Conservation (phyloP, 2,329 filamentous ascomycete species). For the Lecanicillium sp. region DNA sequence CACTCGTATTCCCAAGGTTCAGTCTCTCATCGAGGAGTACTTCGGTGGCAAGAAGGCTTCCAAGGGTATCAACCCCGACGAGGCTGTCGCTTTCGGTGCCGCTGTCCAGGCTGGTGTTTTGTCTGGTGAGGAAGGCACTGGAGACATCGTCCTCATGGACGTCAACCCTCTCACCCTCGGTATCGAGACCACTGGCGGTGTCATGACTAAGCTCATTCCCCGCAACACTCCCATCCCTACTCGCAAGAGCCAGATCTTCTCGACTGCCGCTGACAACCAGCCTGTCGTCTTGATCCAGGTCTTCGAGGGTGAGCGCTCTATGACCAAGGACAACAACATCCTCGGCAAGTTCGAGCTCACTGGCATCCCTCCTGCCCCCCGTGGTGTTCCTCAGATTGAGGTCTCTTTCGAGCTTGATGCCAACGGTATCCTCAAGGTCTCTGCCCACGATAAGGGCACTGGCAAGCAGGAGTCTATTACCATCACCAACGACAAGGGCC, state of each 20-base stretch:
- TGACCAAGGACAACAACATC: conserved; percentile 96
- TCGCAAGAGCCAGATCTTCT: conserved; percentile 97
- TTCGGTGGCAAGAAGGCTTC: conserved; percentile 93
- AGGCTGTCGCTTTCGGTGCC: conserved; percentile 96
- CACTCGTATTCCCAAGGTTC: conserved; percentile 98
- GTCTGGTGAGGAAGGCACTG: conserved; percentile 75
- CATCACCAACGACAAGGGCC: conserved; percentile 99
- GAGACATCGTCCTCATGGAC: conserved; percentile 86
- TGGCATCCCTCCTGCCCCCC: conserved; percentile 87
- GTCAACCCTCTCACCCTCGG: conserved; percentile 94
- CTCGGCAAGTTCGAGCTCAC: conserved; percentile 98
- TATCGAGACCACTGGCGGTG: conserved; percentile 95
- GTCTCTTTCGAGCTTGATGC: conserved; percentile 96
- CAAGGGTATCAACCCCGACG: conserved; percentile 99
- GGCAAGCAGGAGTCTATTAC: conserved; percentile 97
- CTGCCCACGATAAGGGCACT: conserved; percentile 94
- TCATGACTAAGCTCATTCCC: conserved; percentile 95
- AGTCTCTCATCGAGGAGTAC: conserved; percentile 89
- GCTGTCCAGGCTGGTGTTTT: conserved; percentile 96
- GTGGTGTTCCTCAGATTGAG: conserved; percentile 96
- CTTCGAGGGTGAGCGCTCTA: conserved; percentile 84
- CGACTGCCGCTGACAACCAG: conserved; percentile 93
- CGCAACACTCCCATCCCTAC: conserved; percentile 93
- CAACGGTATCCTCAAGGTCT: conserved; percentile 97
- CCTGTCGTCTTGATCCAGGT: conserved; percentile 93